Conservation (phyloP, 2,329 filamentous ascomycete species). For the Diaporthe aspalathi region DNA sequence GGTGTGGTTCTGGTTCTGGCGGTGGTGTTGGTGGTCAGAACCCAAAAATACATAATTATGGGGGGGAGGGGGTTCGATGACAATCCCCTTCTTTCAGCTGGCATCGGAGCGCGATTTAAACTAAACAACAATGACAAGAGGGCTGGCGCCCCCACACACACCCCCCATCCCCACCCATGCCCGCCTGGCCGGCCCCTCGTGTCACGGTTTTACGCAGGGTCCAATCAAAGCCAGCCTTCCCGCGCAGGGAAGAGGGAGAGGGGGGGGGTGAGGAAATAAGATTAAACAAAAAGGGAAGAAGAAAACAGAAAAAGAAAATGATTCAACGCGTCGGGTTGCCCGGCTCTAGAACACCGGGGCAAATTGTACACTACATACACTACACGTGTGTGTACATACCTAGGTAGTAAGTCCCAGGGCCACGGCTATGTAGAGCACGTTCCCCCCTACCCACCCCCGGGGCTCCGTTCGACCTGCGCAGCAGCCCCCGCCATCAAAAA, state of each 20-base stretch:
- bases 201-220: constrained; percentile 2
- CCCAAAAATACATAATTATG: neutral
- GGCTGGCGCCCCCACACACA: too few species aligned
- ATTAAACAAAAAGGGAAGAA: too few species aligned
- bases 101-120: constrained; percentile 24
- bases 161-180: too few species aligned
- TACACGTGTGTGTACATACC: too few species aligned
- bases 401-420: too few species aligned
- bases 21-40: constrained; percentile 9
- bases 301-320: neutral
- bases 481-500: too few species aligned
- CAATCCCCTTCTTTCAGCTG: constrained; percentile 3
- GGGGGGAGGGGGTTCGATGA: neutral
- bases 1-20: neutral
- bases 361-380: too few species aligned
- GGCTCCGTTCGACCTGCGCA: neutral
- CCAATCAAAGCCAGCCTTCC: too few species aligned
- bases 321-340: neutral
- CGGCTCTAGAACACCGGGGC: constrained; percentile 13
- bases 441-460: neutral
- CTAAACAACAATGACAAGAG: too few species aligned
- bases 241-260: too few species aligned
- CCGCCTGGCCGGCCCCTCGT: constrained; percentile 18
- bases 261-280: too few species aligned
- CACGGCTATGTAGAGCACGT: too few species aligned